Evolutionary conservation across 306 rosid genomes (phyloP), one percentile per base, ranked within the genome.

Genomic region (Prunus dulcis): DNA sequence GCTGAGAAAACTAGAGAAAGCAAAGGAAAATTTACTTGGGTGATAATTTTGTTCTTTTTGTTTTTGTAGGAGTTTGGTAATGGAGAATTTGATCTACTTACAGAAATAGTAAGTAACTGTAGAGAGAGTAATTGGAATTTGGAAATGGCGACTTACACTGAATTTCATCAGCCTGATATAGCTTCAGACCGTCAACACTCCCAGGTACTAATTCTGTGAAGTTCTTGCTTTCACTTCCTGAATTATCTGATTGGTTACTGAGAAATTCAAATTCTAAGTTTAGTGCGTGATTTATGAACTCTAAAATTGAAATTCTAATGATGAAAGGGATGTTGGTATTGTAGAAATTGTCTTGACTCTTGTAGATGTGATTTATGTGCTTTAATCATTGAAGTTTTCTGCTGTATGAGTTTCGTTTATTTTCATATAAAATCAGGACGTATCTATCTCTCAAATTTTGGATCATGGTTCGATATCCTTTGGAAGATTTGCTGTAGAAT

Each of bases 401-500:
- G 50, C 41, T 34, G 3, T 52, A 6, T 61, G 50, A 20, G 41
- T 25, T 61, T 60, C 34, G 20, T 68, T 68, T 38, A 9, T 20
- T 14, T 3, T 53, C 13, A 23, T 56, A 7, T 74, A 11, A 32
- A 14, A 32, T 41, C 73, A 78, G 82, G 78, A 32, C 34, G 17
- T 70, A 46, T 74, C 82, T 12, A 46, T 73, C 51, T 34, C 85
- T 41, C 76, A 51, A 22, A 57, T 75, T 8, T 38, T 75, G 78
- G 83, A 75, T 70, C 71, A 71, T 50, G 80, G 83, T 71, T 83
- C 86, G 6, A 79, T 79, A 53, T 83, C 86, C 1, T 83, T 83
- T 49, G 86, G 86, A 71, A 57, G 83, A 79, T 83, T 75, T 75
- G 78, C 83, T 34, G 71, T 17, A 0, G 86, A 83, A 57, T 25